A percentile compares a stretch with the other conserved stretches of the same genome.
These are phyloP conservation scores for Liquidambar formosana DNA, from an alignment of 164 flowering plant genomes.

Conservation along the genomic window DNA sequence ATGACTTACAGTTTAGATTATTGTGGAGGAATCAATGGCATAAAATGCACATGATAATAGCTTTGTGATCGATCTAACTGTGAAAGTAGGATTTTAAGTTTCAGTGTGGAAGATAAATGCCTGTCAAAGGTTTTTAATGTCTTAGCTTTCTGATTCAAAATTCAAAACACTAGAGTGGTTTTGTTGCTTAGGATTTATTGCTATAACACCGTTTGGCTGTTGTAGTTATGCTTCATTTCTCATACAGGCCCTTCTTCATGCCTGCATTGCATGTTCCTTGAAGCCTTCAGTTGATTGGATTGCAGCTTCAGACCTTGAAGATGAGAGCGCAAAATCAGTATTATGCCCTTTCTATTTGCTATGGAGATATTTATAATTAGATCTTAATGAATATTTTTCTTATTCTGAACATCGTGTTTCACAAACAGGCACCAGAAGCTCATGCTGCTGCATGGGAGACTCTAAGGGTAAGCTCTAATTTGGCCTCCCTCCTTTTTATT, in stretches of 20 bases:
- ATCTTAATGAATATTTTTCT: background rate
- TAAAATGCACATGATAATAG: background rate
- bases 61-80: background rate
- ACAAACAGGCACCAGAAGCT: conserved; percentile 77
- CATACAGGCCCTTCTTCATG: conserved; percentile 92
- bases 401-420: conserved; percentile 2
- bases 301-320: conserved; percentile 99
- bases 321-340: conserved; percentile 74
- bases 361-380: background rate
- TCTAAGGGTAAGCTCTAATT: conserved; percentile 54
- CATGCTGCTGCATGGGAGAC: conserved; percentile 93
- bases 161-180: background rate
- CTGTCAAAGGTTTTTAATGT: background rate
- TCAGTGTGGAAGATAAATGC: background rate
- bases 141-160: background rate
- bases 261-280: conserved; percentile 84
- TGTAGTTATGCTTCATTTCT: conserved; percentile 3
- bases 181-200: background rate
- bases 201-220: background rate
- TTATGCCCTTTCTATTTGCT: conserved; percentile 3
- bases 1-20: background rate
- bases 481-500: background rate
- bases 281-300: conserved; percentile 92
- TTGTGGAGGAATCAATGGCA: background rate
- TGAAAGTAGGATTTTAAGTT: background rate